These are phyloP conservation scores for Fusarium euwallaceae DNA, from an alignment of 2,329 filamentous ascomycete species.

Conservation along the genomic window DNA sequence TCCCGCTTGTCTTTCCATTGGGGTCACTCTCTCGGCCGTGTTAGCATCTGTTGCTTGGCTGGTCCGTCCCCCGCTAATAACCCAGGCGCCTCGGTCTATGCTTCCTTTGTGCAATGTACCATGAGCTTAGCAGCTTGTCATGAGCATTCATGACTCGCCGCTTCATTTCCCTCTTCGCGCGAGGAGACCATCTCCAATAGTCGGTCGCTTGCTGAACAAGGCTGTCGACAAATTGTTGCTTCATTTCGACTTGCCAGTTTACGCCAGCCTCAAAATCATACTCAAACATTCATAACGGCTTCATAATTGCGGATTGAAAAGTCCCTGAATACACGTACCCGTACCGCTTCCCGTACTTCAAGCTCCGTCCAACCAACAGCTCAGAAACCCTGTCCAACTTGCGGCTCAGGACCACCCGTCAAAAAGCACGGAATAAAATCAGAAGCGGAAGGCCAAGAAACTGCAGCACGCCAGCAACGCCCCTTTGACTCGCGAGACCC, in stretches of 20 bases:
- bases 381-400: slow-evolving; percentile 3
- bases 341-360: neutral
- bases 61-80: slow-evolving; percentile 34
- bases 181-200: slow-evolving; percentile 33
- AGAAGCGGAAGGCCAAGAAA: slow-evolving; percentile 8
- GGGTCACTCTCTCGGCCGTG: slow-evolving; percentile 11
- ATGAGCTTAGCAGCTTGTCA: slow-evolving; percentile 32
- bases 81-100: slow-evolving; percentile 19
- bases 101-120: slow-evolving; percentile 30
- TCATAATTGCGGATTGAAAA: slow-evolving; percentile 9
- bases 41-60: slow-evolving; percentile 32
- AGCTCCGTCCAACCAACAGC: slow-evolving; percentile 9
- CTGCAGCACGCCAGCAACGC: slow-evolving; percentile 3
- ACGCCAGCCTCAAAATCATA: neutral
- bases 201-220: slow-evolving; percentile 18
- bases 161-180: slow-evolving; percentile 38
- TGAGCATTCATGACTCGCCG: slow-evolving; percentile 38
- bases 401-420: slow-evolving; percentile 12
- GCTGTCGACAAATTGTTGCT: slow-evolving; percentile 15
- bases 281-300: neutral
- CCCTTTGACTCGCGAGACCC: slow-evolving; percentile 25
- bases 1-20: neutral
- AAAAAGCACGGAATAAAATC: neutral
- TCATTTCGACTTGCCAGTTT: neutral
- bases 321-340: slow-evolving; percentile 4